phyloP scores from a whole-genome alignment of 148 eudicot species.

The Selenicereus undatus region DNA sequence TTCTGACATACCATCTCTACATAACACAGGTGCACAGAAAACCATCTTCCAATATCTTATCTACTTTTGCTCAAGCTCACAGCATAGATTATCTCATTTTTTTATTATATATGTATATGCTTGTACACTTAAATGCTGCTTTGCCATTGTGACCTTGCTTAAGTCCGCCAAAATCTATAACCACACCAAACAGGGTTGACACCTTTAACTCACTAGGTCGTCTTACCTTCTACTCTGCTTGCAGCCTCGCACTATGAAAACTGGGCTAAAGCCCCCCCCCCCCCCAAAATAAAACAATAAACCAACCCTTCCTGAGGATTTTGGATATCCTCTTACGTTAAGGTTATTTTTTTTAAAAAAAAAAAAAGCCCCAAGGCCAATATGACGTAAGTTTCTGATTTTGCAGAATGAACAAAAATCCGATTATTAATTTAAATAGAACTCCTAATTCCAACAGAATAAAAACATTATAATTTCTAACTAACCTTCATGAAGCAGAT shows the following conservation, averaged over 20 bases:
- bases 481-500: conserved; percentile 79
- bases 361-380: too few species aligned
- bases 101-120: background rate
- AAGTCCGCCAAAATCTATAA: background rate
- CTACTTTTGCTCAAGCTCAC: background rate
- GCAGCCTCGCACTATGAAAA: too few species aligned
- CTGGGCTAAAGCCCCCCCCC: too few species aligned
- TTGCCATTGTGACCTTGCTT: background rate
- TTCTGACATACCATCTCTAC: background rate
- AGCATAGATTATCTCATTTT: background rate
- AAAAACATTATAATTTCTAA: background rate
- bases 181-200: too few species aligned
- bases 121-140: background rate
- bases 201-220: too few species aligned
- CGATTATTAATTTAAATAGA: background rate
- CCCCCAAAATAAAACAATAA: too few species aligned
- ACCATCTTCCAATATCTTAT: background rate
- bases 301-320: background rate
- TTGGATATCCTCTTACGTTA: too few species aligned
- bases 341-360: too few species aligned
- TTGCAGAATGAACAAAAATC: background rate
- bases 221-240: too few species aligned
- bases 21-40: background rate
- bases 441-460: background rate
- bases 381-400: background rate